These are phyloP conservation scores for Erysimum cheiri DNA, from an alignment of 441 rosid genomes.

Conservation along the genomic window DNA sequence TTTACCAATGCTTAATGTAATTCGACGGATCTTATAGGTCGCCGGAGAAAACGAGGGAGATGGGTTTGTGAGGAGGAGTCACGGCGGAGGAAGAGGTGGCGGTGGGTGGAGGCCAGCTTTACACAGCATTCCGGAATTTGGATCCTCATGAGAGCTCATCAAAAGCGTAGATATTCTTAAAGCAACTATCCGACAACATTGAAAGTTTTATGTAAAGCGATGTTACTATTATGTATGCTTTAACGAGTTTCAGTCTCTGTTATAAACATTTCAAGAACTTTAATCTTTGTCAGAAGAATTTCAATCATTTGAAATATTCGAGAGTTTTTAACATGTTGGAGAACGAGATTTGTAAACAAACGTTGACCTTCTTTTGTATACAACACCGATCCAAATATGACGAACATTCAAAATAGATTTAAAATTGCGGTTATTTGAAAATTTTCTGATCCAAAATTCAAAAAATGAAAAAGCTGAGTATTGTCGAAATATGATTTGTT, in stretches of 20 bases:
- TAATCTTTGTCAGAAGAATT: neutral
- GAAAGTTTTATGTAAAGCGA: constrained; percentile 38
- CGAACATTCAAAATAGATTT: neutral
- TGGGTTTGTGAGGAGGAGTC: constrained; percentile 44
- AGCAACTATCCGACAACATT: constrained; percentile 35
- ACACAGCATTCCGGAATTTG: constrained; percentile 77
- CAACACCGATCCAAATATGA: neutral
- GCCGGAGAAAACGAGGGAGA: constrained; percentile 41
- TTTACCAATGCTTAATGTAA: neutral
- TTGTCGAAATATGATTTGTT: neutral
- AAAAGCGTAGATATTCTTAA: constrained; percentile 37
- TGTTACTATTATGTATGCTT: constrained; percentile 36
- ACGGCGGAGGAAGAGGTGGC: constrained; percentile 45
- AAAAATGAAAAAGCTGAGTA: neutral
- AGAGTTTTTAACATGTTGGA: neutral
- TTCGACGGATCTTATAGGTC: constrained; percentile 29
- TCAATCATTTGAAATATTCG: neutral
- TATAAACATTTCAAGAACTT: constrained; percentile 4
- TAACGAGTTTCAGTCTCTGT: constrained; percentile 11
- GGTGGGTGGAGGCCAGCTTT: constrained; percentile 90
- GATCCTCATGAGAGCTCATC: constrained; percentile 39
- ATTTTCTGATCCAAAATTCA: neutral
- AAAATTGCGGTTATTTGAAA: no score
- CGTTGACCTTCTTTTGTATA: neutral
- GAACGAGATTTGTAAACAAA: neutral